Evolutionary conservation across 1,284 basidiomycete genomes (phyloP).

Genomic region (Rhodotorula sp.): DNA sequence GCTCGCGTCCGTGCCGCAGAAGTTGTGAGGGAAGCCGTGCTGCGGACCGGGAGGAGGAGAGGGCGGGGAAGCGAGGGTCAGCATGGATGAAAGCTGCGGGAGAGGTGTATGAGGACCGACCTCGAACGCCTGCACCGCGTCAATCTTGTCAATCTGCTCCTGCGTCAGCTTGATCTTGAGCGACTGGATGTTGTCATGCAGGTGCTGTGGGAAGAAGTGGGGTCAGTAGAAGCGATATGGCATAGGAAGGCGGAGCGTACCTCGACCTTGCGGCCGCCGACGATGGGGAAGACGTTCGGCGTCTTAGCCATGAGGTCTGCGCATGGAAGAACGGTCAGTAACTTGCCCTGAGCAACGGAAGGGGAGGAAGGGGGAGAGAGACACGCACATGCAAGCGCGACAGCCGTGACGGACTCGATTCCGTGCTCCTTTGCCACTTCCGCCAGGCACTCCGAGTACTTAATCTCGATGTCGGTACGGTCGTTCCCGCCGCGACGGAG

Average conservation of each 20-base stretch:
- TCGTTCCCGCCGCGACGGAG: slow-evolving; percentile 43
- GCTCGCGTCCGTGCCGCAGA: slow-evolving; percentile 21
- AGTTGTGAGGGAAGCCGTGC: slow-evolving; percentile 45
- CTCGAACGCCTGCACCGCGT: slow-evolving; percentile 44
- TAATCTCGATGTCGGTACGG: slow-evolving; percentile 49
- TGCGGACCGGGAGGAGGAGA: too few species aligned
- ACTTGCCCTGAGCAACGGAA: slow-evolving; percentile 48
- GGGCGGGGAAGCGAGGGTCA: too few species aligned
- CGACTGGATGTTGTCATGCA: slow-evolving; percentile 57
- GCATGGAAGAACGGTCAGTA: slow-evolving; percentile 9
- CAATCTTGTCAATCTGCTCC: slow-evolving; percentile 55
- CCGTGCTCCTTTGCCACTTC: slow-evolving; percentile 43
- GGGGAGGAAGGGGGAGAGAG: slow-evolving; percentile 51
- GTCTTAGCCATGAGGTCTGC: slow-evolving; percentile 38
- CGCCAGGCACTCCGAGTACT: slow-evolving; percentile 9
- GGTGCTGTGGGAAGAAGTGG: slow-evolving; percentile 49
- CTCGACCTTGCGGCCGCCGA: slow-evolving; percentile 59
- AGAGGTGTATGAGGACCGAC: too few species aligned
- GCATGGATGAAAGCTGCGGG: too few species aligned
- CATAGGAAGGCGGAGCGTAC: neutral
- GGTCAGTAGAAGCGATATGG: too few species aligned
- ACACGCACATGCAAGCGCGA: slow-evolving; percentile 14
- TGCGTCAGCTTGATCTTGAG: slow-evolving; percentile 55
- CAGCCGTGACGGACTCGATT: slow-evolving; percentile 44
- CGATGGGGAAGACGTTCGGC: slow-evolving; percentile 59